Conservation (phyloP, 331 rosid genomes). For the Malus hybrid region DNA sequence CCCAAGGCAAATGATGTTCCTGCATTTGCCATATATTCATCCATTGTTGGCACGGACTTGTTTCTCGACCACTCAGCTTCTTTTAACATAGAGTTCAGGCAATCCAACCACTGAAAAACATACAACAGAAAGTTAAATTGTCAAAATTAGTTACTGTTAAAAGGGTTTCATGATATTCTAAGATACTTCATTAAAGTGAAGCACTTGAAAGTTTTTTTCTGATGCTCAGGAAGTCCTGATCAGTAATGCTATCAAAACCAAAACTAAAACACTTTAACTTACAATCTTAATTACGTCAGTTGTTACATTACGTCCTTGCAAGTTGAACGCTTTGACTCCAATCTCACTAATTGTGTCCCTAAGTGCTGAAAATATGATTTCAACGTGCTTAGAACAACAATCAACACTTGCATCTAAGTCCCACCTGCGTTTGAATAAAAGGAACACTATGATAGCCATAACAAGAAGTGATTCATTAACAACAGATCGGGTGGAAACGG, state of each 20-base stretch:
- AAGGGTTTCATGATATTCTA: neutral
- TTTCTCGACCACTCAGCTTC: slow-evolving; percentile 66
- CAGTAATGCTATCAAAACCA: neutral
- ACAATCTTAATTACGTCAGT: slow-evolving; percentile 51
- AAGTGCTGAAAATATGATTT: slow-evolving; percentile 61
- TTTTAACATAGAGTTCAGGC: slow-evolving; percentile 58
- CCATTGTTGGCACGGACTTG: slow-evolving; percentile 47
- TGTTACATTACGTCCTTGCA: slow-evolving; percentile 53
- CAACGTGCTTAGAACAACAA: slow-evolving; percentile 62
- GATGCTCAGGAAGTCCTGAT: neutral
- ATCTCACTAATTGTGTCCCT: slow-evolving; percentile 51
- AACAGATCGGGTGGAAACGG: neutral
- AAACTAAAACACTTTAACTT: slow-evolving; percentile 25
- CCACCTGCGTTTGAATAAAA: slow-evolving; percentile 47
- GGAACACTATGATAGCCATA: no score
- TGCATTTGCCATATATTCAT: slow-evolving; percentile 71
- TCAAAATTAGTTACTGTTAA: slow-evolving; percentile 2
- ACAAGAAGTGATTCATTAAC: no score
- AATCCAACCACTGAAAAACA: slow-evolving; percentile 62
- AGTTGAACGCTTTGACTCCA: slow-evolving; percentile 40
- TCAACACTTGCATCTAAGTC: slow-evolving; percentile 41
- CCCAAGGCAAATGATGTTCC: slow-evolving; percentile 62
- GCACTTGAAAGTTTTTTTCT: neutral
- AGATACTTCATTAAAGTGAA: neutral
- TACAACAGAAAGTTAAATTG: no score